phyloP scores from a whole-genome alignment of 768 basidiomycete genomes.

The Lactifluus subvellereus region DNA sequence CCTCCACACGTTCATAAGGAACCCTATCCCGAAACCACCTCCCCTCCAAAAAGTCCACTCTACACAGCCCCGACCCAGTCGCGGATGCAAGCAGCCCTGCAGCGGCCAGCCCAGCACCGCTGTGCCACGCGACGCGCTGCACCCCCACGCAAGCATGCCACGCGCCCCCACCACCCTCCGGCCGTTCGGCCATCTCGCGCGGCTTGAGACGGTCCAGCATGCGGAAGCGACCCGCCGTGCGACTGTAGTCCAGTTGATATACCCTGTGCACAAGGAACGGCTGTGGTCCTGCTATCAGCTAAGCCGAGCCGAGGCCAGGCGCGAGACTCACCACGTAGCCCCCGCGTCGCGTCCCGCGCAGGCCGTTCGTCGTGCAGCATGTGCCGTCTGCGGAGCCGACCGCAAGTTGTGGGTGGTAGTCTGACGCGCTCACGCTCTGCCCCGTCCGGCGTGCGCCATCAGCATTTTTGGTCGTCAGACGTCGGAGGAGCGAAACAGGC shows the following conservation, averaged over 20 bases:
- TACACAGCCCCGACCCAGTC: conserved; percentile 78
- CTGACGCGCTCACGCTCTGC: conserved; percentile 68
- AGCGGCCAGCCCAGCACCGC: conserved; percentile 55
- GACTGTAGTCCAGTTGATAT: conserved; percentile 84
- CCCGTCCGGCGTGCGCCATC: background rate
- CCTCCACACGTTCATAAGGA: conserved; percentile 59
- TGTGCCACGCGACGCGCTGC: conserved; percentile 79
- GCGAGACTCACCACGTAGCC: conserved; percentile 56
- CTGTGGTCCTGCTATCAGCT: conserved; percentile 33
- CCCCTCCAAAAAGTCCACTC: conserved; percentile 79
- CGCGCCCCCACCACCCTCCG: conserved; percentile 43
- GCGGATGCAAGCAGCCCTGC: conserved; percentile 66
- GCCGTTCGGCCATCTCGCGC: conserved; percentile 48
- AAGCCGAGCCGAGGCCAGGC: background rate
- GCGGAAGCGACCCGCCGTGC: conserved; percentile 64
- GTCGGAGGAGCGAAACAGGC: conserved; percentile 26
- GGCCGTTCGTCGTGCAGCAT: conserved; percentile 65
- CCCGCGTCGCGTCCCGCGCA: conserved; percentile 62
- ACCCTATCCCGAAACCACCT: conserved; percentile 60
- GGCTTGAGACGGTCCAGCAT: conserved; percentile 88
- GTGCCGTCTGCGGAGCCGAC: conserved; percentile 81
- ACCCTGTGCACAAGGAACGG: conserved; percentile 75
- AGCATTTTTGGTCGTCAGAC: background rate
- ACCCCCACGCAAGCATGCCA: conserved; percentile 80
- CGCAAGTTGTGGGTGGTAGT: conserved; percentile 83